A percentile compares a stretch with the other conserved stretches of the same genome.
Evolutionary conservation across 495 filamentous ascomycete species (phyloP).

Genomic region (Echria macrotheca): DNA sequence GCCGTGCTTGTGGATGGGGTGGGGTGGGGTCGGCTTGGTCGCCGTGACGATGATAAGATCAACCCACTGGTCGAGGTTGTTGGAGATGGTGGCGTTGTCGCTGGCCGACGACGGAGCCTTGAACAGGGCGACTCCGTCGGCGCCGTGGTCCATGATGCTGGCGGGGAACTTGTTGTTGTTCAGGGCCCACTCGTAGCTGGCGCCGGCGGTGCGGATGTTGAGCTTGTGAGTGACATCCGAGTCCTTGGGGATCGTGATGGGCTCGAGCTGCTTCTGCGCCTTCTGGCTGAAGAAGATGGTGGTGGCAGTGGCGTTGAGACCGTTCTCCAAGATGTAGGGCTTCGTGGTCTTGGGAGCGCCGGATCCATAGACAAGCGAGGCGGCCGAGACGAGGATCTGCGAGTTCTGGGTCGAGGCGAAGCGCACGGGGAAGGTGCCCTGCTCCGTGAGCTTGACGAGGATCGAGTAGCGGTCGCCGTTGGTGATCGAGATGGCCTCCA

Average conservation of each 20-base stretch:
- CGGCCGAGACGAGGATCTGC: constrained; percentile 34
- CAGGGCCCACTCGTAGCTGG: constrained; percentile 45
- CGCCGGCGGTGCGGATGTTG: constrained; percentile 32
- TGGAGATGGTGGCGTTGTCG: constrained; percentile 41
- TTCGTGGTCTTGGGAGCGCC: constrained; percentile 24
- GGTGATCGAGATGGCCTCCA: constrained; percentile 31
- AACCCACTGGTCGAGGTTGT: constrained; percentile 47
- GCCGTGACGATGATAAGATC: constrained; percentile 48
- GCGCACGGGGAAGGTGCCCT: constrained; percentile 38
- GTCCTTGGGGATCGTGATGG: constrained; percentile 28
- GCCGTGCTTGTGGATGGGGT: constrained; percentile 60
- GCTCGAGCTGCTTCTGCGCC: constrained; percentile 34
- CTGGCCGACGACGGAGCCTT: constrained; percentile 18
- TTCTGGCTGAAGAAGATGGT: constrained; percentile 32
- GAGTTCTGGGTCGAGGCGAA: constrained; percentile 25
- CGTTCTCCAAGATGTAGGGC: constrained; percentile 41
- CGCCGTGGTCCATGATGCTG: constrained; percentile 1
- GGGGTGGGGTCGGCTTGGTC: constrained; percentile 38
- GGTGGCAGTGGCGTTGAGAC: constrained; percentile 26
- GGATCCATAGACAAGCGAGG: constrained; percentile 16
- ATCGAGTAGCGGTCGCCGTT: constrained; percentile 41
- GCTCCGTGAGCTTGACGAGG: constrained; percentile 32
- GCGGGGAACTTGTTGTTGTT: constrained; percentile 30
- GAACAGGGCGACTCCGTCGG: constrained; percentile 4
- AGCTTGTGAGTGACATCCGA: constrained; percentile 41